A percentile compares a stretch with the other conserved stretches of the same genome.
These are phyloP conservation scores for Nemania sp. DNA, from an alignment of 2,329 filamentous ascomycete genomes.

Conservation along the genomic window DNA sequence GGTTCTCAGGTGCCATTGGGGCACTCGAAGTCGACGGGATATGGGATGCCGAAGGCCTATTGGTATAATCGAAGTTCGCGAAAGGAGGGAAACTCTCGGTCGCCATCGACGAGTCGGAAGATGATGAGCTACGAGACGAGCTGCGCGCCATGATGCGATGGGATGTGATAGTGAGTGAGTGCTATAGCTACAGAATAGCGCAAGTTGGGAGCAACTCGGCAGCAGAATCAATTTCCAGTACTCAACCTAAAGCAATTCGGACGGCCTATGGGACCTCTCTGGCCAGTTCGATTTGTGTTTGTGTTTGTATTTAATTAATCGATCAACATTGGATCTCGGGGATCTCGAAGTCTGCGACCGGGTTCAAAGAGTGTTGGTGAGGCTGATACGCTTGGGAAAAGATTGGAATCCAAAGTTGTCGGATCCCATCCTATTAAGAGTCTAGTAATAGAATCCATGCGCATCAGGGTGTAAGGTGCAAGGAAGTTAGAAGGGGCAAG, in stretches of 20 bases:
- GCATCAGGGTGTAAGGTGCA: not conserved
- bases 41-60: slow-evolving; percentile 21
- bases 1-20: slow-evolving; percentile 1
- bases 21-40: slow-evolving; percentile 31
- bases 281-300: not conserved
- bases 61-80: slow-evolving; percentile 29
- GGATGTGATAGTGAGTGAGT: not conserved
- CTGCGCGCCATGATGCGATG: slow-evolving; percentile 38
- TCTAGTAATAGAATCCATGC: not conserved
- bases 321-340: not conserved
- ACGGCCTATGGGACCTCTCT: not conserved
- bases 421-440: not conserved
- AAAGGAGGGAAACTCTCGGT: slow-evolving; percentile 43
- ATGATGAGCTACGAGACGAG: slow-evolving; percentile 33
- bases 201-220: not conserved
- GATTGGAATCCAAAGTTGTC: not conserved
- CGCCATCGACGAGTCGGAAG: slow-evolving; percentile 39
- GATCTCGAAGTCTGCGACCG: not conserved
- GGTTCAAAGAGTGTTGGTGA: not conserved
- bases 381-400: not conserved
- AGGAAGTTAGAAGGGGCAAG: not conserved
- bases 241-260: not conserved
- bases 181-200: not conserved
- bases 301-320: too few species aligned
- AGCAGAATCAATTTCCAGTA: not conserved